Evolutionary conservation across 2,329 filamentous ascomycete species (phyloP), one percentile per base, ranked within the genome.

Genomic region (Pseudogymnoascus sp.): DNA sequence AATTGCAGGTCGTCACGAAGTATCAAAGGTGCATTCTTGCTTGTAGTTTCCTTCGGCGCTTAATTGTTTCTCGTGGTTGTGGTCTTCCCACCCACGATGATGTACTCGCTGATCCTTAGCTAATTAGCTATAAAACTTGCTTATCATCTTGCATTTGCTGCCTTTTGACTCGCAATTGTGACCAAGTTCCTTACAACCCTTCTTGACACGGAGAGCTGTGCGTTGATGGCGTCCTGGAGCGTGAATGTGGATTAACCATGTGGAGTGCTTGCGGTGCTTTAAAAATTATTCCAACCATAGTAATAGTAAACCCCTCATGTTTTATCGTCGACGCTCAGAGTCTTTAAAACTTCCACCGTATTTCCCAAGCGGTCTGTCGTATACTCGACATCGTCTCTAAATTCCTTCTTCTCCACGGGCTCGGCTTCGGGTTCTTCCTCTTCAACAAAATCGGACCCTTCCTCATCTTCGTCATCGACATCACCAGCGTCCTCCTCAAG

Each of bases 401-500:
- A 64, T n/a, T 24, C 69, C 2, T 31, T 43, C 12, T 38, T 63
- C 24, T 63, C 37, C 19, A 26, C 22, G 6, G 46, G 26, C 24
- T 46, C 61, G 14, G 38, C 35, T 5, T 70, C 70, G 1, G 68
- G 65, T 43, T 68, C 69, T 4, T 65, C 65, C 0, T 67, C 71
- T 2, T 74, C 68, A 1, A 67, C 69, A 1, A 72, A 73, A 2
- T 71, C 70, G 6, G 69, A 67, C 1, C 72, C 69, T 2, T 74
- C 72, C 3, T 67, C 66, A 4, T 72, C 73, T 1, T 71, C 70
- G 4, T 70, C 71, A 1, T 68, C 69, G 3, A 68, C 74, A 3
- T 76, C 76, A 2, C 75, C 78, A 6, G 73, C 74, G 2, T 73
- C 75, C 6, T 74, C 75, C 5, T 75, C 75, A n/a, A 77, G 76